phyloP scores from a whole-genome alignment of 2,329 filamentous ascomycete genomes.

The Colletotrichum sp. region DNA sequence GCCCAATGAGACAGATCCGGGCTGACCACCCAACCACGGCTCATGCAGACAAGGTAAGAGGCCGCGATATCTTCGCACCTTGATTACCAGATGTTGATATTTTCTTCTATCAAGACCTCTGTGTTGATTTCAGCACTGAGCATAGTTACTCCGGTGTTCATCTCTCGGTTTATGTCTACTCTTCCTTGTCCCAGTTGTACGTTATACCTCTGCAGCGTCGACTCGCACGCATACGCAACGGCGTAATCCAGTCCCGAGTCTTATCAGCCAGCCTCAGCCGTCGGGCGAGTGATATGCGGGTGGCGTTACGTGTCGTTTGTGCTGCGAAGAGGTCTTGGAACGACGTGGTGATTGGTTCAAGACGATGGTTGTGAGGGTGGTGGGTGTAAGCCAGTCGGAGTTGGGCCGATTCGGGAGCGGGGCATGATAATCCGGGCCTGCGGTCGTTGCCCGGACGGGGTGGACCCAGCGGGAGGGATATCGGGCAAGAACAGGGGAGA shows the following conservation, averaged over 20 bases:
- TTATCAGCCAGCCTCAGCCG: not conserved
- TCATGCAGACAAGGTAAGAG: not conserved
- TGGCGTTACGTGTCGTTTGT: not conserved
- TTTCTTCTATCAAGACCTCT: not conserved
- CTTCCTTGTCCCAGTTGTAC: fast-evolving
- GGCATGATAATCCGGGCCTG: not conserved
- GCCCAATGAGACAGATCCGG: not conserved
- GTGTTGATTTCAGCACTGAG: not conserved
- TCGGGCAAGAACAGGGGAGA: not conserved
- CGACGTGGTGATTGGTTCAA: not conserved
- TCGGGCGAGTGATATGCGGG: not conserved
- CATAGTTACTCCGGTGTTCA: not conserved
- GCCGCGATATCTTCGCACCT: not conserved
- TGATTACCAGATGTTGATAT: not conserved
- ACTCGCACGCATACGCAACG: not conserved
- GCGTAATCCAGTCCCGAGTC: not conserved
- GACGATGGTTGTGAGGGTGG: not conserved
- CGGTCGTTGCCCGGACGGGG: not conserved
- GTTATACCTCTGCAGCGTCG: fast-evolving
- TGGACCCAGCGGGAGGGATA: not conserved
- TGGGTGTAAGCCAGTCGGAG: not conserved
- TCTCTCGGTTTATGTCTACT: not conserved
- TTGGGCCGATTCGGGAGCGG: not conserved
- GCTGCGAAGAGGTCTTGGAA: not conserved
- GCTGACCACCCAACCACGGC: not conserved